Conservation (phyloP, 2,329 filamentous ascomycete genomes). For the Balansia obtecta region DNA sequence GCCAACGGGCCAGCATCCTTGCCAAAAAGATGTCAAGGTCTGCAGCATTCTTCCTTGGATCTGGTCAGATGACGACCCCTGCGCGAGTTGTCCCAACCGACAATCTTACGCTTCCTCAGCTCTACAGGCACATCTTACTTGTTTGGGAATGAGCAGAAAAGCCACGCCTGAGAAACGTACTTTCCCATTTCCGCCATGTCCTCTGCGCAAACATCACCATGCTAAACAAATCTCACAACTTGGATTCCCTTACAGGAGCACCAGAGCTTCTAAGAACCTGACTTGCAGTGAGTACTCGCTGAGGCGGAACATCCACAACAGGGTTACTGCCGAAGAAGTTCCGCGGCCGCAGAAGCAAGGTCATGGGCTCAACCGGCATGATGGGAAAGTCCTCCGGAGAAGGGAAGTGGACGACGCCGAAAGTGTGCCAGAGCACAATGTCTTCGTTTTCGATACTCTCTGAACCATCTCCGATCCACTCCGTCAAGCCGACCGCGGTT, state of each 20-base stretch:
- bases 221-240: too few relatives aligned
- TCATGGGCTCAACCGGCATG: slow-evolving; percentile 83
- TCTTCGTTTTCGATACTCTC: slow-evolving; percentile 69
- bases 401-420: slow-evolving; percentile 82
- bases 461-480: slow-evolving; percentile 63
- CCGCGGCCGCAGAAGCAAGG: slow-evolving; percentile 61
- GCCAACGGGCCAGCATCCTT: too few relatives aligned
- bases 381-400: slow-evolving; percentile 83
- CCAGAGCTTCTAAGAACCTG: neutral
- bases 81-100: too few relatives aligned
- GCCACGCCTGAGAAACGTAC: too few relatives aligned
- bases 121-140: too few relatives aligned
- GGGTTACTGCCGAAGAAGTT: slow-evolving; percentile 78
- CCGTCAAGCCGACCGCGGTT: slow-evolving; percentile 57
- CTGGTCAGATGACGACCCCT: too few relatives aligned
- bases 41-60: too few relatives aligned
- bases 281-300: neutral
- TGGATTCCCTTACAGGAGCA: neutral
- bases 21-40: too few relatives aligned
- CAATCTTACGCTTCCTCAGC: too few relatives aligned
- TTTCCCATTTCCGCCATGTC: too few relatives aligned
- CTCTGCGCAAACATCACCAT: neutral
- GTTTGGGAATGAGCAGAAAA: too few relatives aligned
- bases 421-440: slow-evolving; percentile 87
- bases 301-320: slow-evolving; percentile 64